Conservation (phyloP, 768 basidiomycete species). For the Kwoniella dejecticola region DNA sequence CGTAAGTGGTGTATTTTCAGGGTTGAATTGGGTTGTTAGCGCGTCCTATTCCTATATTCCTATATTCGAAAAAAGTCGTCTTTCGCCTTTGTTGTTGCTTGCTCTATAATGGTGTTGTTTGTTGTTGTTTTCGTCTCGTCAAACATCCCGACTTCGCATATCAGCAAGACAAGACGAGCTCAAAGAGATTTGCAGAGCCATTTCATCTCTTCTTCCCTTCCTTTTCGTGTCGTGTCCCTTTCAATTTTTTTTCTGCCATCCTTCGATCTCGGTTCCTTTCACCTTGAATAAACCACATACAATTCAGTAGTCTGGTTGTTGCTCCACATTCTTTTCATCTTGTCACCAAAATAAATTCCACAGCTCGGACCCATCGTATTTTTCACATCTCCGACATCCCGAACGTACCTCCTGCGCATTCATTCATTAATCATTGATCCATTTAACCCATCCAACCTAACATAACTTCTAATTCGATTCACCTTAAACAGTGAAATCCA, state of each 20-base stretch:
- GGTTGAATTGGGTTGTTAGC: background rate
- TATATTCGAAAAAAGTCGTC: background rate
- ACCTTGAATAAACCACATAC: background rate
- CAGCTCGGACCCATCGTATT: no score
- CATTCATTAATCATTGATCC: background rate
- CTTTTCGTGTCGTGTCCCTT: background rate
- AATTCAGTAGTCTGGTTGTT: background rate
- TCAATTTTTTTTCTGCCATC: background rate
- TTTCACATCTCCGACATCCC: background rate
- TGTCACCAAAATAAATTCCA: background rate
- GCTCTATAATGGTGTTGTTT: no score
- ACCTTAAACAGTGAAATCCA: background rate
- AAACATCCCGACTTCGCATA: no score
- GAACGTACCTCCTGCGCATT: background rate
- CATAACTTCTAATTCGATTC: background rate
- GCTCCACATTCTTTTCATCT: background rate
- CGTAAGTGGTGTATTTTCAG: background rate
- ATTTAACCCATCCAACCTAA: background rate
- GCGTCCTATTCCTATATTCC: background rate
- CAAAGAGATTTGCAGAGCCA: no score
- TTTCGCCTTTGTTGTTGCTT: background rate
- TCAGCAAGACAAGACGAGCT: no score
- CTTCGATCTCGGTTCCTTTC: background rate
- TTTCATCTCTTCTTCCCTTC: no score
- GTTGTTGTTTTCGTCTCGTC: no score